Conservation (phyloP, 179 eudicot genomes). For the Vitellaria paradoxa region DNA sequence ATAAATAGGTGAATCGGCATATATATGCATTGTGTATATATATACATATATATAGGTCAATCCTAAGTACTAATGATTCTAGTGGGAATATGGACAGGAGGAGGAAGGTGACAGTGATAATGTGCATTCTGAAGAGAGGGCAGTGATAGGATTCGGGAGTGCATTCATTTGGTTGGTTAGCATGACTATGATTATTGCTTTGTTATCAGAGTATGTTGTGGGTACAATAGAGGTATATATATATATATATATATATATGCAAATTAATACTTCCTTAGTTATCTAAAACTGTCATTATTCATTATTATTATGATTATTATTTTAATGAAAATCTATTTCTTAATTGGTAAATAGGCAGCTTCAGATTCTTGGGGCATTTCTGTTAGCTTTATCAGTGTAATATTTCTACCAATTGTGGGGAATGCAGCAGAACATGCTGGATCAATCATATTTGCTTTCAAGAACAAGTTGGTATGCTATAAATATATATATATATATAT, state of each 20-base stretch:
- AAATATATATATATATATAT: not conserved
- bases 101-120: constrained; percentile 27
- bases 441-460: constrained; percentile 62
- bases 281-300: not conserved
- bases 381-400: constrained; percentile 56
- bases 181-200: constrained; percentile 55
- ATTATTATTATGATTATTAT: too few relatives aligned
- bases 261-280: not conserved
- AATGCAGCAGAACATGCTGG: constrained; percentile 86
- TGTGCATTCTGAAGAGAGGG: constrained; percentile 23
- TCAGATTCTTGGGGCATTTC: constrained; percentile 64
- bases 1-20: too few relatives aligned
- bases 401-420: constrained; percentile 70
- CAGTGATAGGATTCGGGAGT: constrained; percentile 57
- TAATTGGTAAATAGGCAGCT: constrained; percentile 40
- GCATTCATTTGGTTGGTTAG: constrained; percentile 53
- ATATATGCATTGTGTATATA: too few relatives aligned
- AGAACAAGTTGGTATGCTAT: constrained; percentile 56
- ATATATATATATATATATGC: not conserved
- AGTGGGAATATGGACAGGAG: constrained; percentile 16
- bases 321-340: not conserved
- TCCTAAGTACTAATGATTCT: too few relatives aligned
- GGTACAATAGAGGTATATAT: constrained; percentile 71
- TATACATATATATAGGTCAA: too few relatives aligned
- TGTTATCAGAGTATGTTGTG: constrained; percentile 69